Base-by-base conservation (phyloP, 345 rosid genomes). In the Ceriops tagal region DNA sequence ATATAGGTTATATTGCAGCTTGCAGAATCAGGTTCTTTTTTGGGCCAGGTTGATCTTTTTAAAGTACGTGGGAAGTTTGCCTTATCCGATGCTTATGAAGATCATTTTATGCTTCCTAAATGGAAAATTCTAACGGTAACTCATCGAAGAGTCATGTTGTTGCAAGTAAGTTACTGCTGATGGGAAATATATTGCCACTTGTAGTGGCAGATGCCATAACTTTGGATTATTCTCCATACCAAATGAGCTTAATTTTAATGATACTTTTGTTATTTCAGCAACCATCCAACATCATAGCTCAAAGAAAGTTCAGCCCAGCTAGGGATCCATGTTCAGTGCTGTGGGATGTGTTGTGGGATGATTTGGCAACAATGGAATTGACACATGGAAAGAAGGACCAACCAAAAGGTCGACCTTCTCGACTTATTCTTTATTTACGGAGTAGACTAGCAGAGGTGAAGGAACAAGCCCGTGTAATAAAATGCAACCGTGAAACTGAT, bases 61-160 rank as follows among this genome's bases (percentile, higher is more conserved):
- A 96, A 92, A 87, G 91, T 89, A n/a, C 97, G 98, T 20, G 99
- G 96, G 63, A 92, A 95, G 80, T 90, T 95, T 83, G 99, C 99
- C 77, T 78, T 90, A 60, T 80, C 99, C 43, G 99, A 96, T 80
- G 96, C 99, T 66, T 92, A 90, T 66, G 98, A 96, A 88, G 96
- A 87, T 83, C 98, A 96, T 58, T 96, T 86, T 75, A 63, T 88
- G 63, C 91, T 95, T 57, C 97, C 91, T 0, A 89, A 90, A 79
- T 96, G 92, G 70, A 86, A 80, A 77, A 81, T 86, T 76, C 77
- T 86, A 47, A 72, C 86, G 83, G 84, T 90, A 69, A 95, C 96
- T 61, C 97, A 92, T 80, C 82, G 96, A 5, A 87, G 97, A 81
- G 87, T 87, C 21, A 83, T 95, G 81, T 72, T 87, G 73, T 79